Percentiles rank a stretch among this genome's conserved stretches.
phyloP scores from a whole-genome alignment of 208 protist species.

The Trypanosoma grayi region DNA sequence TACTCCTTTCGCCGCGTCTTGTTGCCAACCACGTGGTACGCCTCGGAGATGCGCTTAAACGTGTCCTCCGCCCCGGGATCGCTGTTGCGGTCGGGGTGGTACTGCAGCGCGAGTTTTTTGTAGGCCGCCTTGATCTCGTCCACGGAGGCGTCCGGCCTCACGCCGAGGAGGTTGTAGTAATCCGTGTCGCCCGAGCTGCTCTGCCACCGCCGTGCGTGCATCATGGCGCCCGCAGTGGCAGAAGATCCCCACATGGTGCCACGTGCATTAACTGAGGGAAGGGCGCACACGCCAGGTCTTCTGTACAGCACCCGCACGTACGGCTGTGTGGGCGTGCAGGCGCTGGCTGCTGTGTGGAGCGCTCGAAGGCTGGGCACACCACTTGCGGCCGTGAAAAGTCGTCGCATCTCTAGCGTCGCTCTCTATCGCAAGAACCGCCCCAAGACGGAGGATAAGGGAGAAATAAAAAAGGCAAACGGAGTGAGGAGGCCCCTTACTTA shows the following conservation, averaged over 20 bases:
- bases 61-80: constrained; percentile 78
- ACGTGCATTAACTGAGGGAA: background rate
- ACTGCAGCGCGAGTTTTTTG: constrained; percentile 86
- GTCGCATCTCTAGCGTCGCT: background rate
- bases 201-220: constrained; percentile 14
- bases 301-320: background rate
- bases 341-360: background rate
- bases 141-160: constrained; percentile 60
- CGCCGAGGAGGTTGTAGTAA: constrained; percentile 79
- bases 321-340: background rate
- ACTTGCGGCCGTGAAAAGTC: background rate
- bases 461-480: background rate
- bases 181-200: constrained; percentile 33
- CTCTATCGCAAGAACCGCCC: background rate
- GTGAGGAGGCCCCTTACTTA: too few species aligned
- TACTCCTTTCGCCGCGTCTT: constrained; percentile 77
- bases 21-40: constrained; percentile 82
- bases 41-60: constrained; percentile 85
- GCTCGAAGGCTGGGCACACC: background rate
- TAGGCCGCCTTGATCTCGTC: constrained; percentile 92
- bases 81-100: constrained; percentile 89
- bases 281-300: background rate
- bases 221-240: constrained; percentile 3
- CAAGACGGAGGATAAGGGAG: background rate
- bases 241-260: background rate